A percentile compares a stretch with the other conserved stretches of the same genome.
phyloP scores from a whole-genome alignment of 2,329 filamentous ascomycete species.

The Hypoxylon sp. region DNA sequence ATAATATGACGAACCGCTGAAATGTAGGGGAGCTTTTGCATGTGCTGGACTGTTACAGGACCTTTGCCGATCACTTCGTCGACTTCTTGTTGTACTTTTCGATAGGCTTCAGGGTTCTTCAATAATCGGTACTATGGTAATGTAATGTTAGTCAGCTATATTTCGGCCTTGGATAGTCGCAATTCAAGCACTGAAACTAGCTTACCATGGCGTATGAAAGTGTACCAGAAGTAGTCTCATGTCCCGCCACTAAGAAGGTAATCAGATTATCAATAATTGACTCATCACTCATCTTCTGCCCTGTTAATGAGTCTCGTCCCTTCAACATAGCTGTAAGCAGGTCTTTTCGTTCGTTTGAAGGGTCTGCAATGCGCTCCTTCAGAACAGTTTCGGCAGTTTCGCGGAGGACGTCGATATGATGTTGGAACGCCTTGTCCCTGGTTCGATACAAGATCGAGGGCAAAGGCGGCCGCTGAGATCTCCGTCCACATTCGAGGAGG shows the following conservation, averaged over 20 bases:
- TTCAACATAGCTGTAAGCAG: constrained; percentile 66
- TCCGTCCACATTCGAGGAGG: constrained; percentile 60
- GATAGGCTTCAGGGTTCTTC: constrained; percentile 62
- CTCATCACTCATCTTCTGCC: constrained; percentile 60
- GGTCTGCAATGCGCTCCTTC: constrained; percentile 54
- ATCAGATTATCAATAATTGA: constrained; percentile 66
- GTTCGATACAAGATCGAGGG: constrained; percentile 45
- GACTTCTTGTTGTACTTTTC: constrained; percentile 65
- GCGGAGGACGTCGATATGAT: constrained; percentile 57
- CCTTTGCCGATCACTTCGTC: constrained; percentile 63
- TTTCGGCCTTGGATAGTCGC: neutral
- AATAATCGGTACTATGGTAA: constrained; percentile 53
- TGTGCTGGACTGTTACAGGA: constrained; percentile 60
- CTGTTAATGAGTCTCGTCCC: constrained; percentile 64
- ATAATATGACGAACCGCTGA: constrained; percentile 55
- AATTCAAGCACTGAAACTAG: constrained; percentile 54
- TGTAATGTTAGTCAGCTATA: constrained; percentile 42
- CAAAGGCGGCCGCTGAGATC: constrained; percentile 48
- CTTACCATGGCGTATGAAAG: constrained; percentile 60
- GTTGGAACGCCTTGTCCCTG: constrained; percentile 50
- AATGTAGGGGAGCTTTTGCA: constrained; percentile 66
- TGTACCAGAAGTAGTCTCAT: constrained; percentile 66
- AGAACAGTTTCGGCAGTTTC: constrained; percentile 61
- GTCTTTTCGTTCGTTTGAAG: constrained; percentile 55
- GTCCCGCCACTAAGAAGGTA: constrained; percentile 54